Conservation (phyloP, 2,329 filamentous ascomycete genomes). For the Alternaria atra region DNA sequence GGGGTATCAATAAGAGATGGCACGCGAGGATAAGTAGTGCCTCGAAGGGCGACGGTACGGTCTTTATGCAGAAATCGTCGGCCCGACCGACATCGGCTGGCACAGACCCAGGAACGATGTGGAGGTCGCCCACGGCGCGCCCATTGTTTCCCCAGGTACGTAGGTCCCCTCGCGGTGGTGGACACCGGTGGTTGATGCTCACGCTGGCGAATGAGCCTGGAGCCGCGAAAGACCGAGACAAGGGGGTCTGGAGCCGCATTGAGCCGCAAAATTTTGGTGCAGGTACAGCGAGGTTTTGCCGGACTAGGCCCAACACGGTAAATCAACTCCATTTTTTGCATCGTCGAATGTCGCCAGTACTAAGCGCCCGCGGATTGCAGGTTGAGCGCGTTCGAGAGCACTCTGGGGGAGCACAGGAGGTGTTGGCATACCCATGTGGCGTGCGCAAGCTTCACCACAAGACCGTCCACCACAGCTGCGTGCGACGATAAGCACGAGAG, state of each 20-base stretch:
- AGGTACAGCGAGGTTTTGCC: conserved; percentile 12
- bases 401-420: neutral
- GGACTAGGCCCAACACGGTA: conserved; percentile 4
- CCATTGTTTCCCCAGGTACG: conserved; percentile 17
- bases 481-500: conserved; percentile 3
- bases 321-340: conserved; percentile 4
- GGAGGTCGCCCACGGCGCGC: conserved; percentile 11
- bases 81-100: conserved; percentile 17
- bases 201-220: conserved; percentile 5
- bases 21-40: neutral
- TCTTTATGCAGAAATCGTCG: conserved; percentile 16
- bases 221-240: conserved; percentile 13
- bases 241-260: conserved; percentile 12
- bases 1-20: conserved; percentile 6
- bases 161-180: conserved; percentile 5
- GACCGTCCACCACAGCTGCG: conserved; percentile 1
- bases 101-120: conserved; percentile 11
- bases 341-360: conserved; percentile 6
- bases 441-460: conserved; percentile 7
- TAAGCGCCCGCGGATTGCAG: conserved; percentile 1
- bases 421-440: neutral
- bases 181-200: conserved; percentile 8
- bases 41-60: conserved; percentile 10
- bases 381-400: conserved; percentile 13
- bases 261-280: conserved; percentile 10